These are phyloP conservation scores for Populus ilicifolia DNA, from an alignment of 345 rosid genomes.

Conservation along the genomic window DNA sequence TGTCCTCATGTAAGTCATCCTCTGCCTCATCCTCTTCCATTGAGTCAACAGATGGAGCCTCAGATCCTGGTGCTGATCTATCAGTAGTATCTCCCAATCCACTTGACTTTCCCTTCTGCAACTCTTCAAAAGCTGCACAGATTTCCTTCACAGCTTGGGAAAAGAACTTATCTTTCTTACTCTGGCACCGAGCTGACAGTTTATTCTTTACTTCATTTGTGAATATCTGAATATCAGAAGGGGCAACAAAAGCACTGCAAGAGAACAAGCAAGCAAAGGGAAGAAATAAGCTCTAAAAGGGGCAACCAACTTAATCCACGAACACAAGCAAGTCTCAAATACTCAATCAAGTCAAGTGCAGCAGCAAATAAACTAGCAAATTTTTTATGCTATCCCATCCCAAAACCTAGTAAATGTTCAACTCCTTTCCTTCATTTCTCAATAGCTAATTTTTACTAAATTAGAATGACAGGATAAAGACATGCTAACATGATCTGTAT, in stretches of 20 bases:
- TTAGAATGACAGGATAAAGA: not conserved
- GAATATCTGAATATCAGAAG: constrained; percentile 74
- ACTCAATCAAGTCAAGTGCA: not conserved
- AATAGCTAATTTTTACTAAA: not conserved
- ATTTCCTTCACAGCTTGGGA: constrained; percentile 85
- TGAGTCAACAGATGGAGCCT: constrained; percentile 40
- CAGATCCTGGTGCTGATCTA: constrained; percentile 30
- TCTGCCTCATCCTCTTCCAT: constrained; percentile 45
- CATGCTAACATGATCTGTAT: not conserved
- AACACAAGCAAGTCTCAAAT: not conserved
- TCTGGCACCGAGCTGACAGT: constrained; percentile 57
- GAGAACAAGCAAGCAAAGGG: constrained; percentile 13
- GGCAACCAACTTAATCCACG: not conserved
- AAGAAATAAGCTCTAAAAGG: constrained; percentile 9
- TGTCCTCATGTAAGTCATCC: constrained; percentile 34
- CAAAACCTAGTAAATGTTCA: not conserved
- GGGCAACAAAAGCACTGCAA: constrained; percentile 81
- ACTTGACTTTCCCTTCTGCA: constrained; percentile 46
- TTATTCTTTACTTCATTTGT: constrained; percentile 71
- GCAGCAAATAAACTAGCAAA: not conserved
- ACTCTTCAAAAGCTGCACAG: constrained; percentile 67
- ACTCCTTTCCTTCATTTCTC: not conserved
- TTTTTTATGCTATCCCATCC: not conserved
- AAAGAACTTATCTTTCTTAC: constrained; percentile 66
- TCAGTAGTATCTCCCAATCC: constrained; percentile 40